Conservation (phyloP, 2,329 filamentous ascomycete species). For the Fusarium sororula region DNA sequence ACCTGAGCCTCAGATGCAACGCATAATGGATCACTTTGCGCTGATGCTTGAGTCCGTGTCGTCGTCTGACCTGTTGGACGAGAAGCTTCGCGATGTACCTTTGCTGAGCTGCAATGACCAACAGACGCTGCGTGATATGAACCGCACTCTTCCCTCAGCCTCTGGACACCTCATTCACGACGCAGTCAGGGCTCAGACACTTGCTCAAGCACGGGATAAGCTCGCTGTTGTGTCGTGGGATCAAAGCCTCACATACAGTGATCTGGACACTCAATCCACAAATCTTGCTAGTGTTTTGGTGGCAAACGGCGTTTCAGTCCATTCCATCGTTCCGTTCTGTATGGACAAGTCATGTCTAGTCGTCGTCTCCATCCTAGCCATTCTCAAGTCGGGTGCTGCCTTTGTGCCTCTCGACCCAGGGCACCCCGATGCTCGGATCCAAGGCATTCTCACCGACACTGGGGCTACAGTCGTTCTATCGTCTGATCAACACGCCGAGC, state of each 20-base stretch:
- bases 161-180: background rate
- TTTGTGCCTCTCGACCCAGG: slow-evolving; percentile 10
- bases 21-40: slow-evolving; percentile 33
- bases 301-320: background rate
- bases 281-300: background rate
- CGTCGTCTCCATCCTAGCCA: background rate
- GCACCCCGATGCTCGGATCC: slow-evolving; percentile 15
- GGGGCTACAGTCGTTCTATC: background rate
- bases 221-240: slow-evolving; percentile 52
- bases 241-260: slow-evolving; percentile 51
- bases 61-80: background rate
- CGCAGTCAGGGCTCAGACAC: background rate
- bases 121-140: slow-evolving; percentile 6
- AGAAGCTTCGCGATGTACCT: background rate
- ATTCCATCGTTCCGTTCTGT: slow-evolving; percentile 11
- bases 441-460: background rate
- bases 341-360: slow-evolving; percentile 23
- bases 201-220: slow-evolving; percentile 4
- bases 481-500: background rate
- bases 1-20: slow-evolving; percentile 8
- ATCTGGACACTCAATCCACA: slow-evolving; percentile 41
- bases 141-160: fast-evolving
- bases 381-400: slow-evolving; percentile 9
- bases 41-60: slow-evolving; percentile 9
- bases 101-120: slow-evolving; percentile 3